Evolutionary conservation across 2,329 filamentous ascomycete species (phyloP).

Genomic region (Aaosphaeria pasadenensis): DNA sequence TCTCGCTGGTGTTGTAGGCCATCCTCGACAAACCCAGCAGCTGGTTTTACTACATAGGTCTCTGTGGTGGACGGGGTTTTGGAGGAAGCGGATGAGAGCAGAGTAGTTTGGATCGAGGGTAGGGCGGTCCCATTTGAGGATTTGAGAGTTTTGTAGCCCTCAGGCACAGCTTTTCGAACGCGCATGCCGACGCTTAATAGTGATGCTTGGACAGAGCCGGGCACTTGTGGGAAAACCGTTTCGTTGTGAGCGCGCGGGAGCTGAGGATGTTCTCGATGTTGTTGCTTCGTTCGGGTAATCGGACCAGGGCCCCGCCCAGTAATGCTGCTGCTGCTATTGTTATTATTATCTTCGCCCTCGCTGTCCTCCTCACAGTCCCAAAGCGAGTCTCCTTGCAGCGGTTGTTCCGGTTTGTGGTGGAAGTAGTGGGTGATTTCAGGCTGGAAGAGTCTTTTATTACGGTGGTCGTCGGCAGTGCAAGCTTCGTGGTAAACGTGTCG

Average conservation of each 20-base stretch:
- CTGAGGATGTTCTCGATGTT: not conserved
- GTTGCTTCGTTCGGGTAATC: conserved; percentile 16
- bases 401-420: conserved; percentile 13
- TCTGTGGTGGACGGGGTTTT: conserved; percentile 8
- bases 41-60: conserved; percentile 17
- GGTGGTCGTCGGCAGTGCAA: conserved; percentile 17
- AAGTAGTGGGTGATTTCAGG: conserved; percentile 47
- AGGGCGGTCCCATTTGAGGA: conserved; percentile 12
- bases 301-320: conserved; percentile 19
- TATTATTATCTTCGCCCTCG: conserved; percentile 6
- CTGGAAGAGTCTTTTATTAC: conserved; percentile 44
- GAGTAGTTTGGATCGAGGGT: conserved; percentile 24
- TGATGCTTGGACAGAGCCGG: conserved; percentile 69
- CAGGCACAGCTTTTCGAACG: conserved; percentile 85
- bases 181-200: conserved; percentile 94
- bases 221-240: conserved; percentile 41
- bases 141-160: conserved; percentile 83
- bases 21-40: conserved; percentile 18
- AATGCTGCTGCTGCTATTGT: not conserved
- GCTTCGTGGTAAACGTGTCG: conserved; percentile 8
- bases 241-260: not conserved
- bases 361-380: conserved; percentile 7
- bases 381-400: conserved; percentile 15
- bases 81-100: conserved; percentile 8
- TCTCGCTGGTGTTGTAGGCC: conserved; percentile 50